These are phyloP conservation scores for Zychaea mexicana DNA, from an alignment of 371 early-diverging fungal genomes.

Conservation along the genomic window DNA sequence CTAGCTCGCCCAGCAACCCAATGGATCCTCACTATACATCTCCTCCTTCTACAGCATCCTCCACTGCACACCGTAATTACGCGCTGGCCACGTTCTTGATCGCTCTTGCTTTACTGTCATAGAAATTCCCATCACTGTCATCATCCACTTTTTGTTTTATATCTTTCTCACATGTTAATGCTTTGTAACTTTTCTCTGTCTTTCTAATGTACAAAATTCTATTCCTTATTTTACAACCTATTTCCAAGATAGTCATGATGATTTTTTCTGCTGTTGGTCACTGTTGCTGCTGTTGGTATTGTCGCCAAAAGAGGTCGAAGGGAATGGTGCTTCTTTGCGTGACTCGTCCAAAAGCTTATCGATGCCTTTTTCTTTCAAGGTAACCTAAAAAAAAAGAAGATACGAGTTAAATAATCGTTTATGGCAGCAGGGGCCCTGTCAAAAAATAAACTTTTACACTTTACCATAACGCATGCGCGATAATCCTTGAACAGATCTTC, in stretches of 20 bases:
- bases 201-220: neutral
- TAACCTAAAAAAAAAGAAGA: constrained; percentile 45
- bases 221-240: neutral
- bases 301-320: constrained; percentile 19
- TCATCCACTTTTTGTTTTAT: neutral
- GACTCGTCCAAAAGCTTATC: constrained; percentile 78
- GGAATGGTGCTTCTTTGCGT: constrained; percentile 75
- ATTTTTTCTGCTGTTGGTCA: neutral
- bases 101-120: neutral
- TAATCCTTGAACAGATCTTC: constrained; percentile 86
- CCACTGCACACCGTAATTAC: neutral
- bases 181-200: neutral
- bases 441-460: constrained; percentile 8
- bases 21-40: neutral
- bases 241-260: neutral
- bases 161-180: neutral
- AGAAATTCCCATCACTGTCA: neutral
- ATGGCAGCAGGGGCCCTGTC: neutral
- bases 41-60: neutral
- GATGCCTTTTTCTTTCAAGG: constrained; percentile 78
- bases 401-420: neutral
- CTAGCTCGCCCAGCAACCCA: neutral
- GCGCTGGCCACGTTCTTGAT: neutral
- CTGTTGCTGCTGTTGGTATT: neutral
- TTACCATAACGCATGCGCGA: constrained; percentile 83